A percentile compares a stretch with the other conserved stretches of the same genome.
These are phyloP conservation scores for Globisporangium megalacanthum DNA, from an alignment of 352 stramenopile genomes.

Conservation along the genomic window DNA sequence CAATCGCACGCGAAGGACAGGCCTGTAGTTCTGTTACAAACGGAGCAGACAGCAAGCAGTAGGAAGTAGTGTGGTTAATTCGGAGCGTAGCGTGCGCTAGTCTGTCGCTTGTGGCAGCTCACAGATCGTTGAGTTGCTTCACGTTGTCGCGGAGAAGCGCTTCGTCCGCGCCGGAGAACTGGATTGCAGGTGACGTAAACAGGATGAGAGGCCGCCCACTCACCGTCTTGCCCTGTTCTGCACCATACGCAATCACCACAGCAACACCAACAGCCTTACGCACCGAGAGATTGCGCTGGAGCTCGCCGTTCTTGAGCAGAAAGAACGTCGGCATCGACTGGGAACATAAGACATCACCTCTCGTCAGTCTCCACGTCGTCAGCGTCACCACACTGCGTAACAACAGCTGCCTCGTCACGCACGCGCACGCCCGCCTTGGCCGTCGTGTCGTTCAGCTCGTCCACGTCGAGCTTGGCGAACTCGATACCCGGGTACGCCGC, in stretches of 20 bases:
- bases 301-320: conserved; percentile 74
- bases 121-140: conserved; percentile 72
- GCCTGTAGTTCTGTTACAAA: background rate
- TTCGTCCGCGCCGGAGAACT: conserved; percentile 86
- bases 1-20: too few relatives aligned
- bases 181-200: background rate
- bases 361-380: background rate
- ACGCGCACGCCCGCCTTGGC: conserved; percentile 77
- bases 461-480: conserved; percentile 85
- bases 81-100: background rate
- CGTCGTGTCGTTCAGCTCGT: conserved; percentile 76
- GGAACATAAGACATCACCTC: background rate
- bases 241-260: too few relatives aligned
- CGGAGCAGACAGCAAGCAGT: background rate
- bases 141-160: conserved; percentile 63
- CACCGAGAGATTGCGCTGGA: conserved; percentile 77
- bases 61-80: background rate
- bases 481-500: conserved; percentile 58
- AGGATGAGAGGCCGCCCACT: background rate
- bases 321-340: conserved; percentile 89
- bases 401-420: conserved; percentile 15
- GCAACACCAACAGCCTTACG: background rate
- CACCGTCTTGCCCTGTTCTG: background rate
- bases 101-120: background rate
- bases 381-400: background rate